Evolutionary conservation across 2,329 filamentous ascomycete species (phyloP).

Genomic region (Hypoxylon sp.): DNA sequence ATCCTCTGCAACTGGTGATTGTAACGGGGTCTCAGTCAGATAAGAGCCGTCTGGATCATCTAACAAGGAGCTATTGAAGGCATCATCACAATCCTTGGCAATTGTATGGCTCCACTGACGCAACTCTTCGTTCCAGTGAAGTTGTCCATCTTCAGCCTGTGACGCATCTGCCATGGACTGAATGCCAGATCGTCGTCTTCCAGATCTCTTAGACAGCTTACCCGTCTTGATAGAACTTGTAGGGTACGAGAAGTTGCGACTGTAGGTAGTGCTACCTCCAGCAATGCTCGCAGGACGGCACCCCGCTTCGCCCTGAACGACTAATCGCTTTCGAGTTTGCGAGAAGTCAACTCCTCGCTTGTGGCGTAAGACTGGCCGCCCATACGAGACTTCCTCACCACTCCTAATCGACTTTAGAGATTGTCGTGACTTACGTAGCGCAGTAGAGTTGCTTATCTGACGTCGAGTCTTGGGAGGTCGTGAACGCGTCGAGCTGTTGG

Average conservation of each 20-base stretch:
- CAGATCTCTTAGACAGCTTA: constrained; percentile 25
- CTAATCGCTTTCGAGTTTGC: constrained; percentile 60
- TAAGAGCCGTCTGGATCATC: constrained; percentile 34
- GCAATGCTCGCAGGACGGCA: constrained; percentile 50
- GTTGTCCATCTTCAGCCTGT: constrained; percentile 33
- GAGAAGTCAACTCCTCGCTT: constrained; percentile 71
- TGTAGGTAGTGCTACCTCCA: constrained; percentile 50
- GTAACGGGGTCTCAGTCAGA: constrained; percentile 29
- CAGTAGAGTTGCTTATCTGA: constrained; percentile 50
- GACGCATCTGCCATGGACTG: constrained; percentile 50
- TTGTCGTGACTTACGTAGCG: constrained; percentile 56
- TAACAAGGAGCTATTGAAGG: constrained; percentile 80
- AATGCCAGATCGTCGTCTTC: constrained; percentile 35
- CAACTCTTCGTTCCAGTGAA: constrained; percentile 78
- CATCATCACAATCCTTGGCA: constrained; percentile 91
- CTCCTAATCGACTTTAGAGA: constrained; percentile 68
- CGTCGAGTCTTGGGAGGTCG: constrained; percentile 46
- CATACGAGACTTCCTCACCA: constrained; percentile 59
- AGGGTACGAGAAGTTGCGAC: constrained; percentile 47
- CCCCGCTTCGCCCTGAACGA: constrained; percentile 33
- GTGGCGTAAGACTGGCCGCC: constrained; percentile 62
- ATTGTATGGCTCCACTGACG: constrained; percentile 87
- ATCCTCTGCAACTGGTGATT: constrained; percentile 31
- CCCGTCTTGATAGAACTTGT: constrained; percentile 44
- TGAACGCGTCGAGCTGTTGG: constrained; percentile 53